phyloP scores from a whole-genome alignment of 176 grass and related monocot genomes.

The Miscanthus lutarioriparius region DNA sequence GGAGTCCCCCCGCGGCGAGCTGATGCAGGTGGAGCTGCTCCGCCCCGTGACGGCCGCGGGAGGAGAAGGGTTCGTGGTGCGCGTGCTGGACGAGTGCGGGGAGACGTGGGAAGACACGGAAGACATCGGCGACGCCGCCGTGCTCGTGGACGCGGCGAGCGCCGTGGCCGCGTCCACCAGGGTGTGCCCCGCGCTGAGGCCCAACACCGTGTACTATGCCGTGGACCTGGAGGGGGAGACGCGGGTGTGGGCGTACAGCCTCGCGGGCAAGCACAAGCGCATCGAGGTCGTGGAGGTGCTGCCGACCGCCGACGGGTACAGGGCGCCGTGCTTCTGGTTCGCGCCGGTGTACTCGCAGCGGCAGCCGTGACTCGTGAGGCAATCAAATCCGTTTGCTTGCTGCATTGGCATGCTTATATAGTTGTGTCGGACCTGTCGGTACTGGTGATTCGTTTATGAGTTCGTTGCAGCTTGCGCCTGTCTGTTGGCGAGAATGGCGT shows the following conservation, averaged over 20 bases:
- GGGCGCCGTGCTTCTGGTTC: slow-evolving; percentile 47
- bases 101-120: slow-evolving; percentile 46
- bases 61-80: slow-evolving; percentile 40
- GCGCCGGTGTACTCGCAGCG: slow-evolving; percentile 42
- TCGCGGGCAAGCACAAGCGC: slow-evolving; percentile 43
- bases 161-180: slow-evolving; percentile 42
- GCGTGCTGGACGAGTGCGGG: slow-evolving; percentile 48
- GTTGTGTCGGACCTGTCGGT: not conserved
- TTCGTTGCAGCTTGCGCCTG: not conserved
- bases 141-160: slow-evolving; percentile 43
- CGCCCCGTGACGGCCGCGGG: not conserved
- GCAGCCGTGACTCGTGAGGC: not conserved
- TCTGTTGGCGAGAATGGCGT: not conserved
- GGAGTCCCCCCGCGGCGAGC: slow-evolving; percentile 29
- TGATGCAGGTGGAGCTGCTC: slow-evolving; percentile 53
- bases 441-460: not conserved
- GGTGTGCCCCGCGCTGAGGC: slow-evolving; percentile 41
- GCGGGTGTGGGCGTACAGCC: slow-evolving; percentile 42
- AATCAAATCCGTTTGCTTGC: not conserved
- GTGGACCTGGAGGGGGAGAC: slow-evolving; percentile 37
- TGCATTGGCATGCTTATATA: not conserved
- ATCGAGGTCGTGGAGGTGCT: slow-evolving; percentile 46
- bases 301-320: slow-evolving; percentile 16
- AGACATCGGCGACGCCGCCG: slow-evolving; percentile 47
- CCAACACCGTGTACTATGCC: slow-evolving; percentile 50